These are phyloP conservation scores for Pichia paraexigua DNA, from an alignment of 805 yeast genomes.

Conservation along the genomic window DNA sequence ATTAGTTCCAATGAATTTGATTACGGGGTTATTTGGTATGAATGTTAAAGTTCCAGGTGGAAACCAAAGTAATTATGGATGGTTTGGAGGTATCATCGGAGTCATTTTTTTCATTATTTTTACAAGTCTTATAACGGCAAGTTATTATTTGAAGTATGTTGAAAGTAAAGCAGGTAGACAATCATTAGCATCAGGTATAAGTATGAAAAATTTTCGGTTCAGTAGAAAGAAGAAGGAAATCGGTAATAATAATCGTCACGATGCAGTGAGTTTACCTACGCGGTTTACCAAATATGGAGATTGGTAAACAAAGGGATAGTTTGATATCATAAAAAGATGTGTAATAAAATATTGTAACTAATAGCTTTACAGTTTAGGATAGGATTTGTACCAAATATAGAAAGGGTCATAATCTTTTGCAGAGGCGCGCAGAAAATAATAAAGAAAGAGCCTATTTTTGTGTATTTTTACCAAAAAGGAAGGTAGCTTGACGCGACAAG, in stretches of 20 bases:
- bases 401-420: too few species aligned
- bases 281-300: constrained; percentile 27
- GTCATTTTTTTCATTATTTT: constrained; percentile 22
- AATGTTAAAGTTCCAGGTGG: constrained; percentile 82
- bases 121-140: constrained; percentile 19
- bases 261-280: constrained; percentile 26
- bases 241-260: constrained; percentile 14
- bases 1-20: constrained; percentile 78
- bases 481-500: background rate
- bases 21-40: constrained; percentile 95
- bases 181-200: constrained; percentile 13
- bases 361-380: too few species aligned
- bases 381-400: too few species aligned
- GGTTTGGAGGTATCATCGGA: constrained; percentile 41
- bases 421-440: too few species aligned
- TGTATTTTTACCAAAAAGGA: background rate
- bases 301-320: constrained; percentile 12
- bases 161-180: constrained; percentile 11
- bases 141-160: constrained; percentile 19
- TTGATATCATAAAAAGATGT: too few species aligned
- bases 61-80: constrained; percentile 33
- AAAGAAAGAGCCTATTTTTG: too few species aligned
- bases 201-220: constrained; percentile 24
- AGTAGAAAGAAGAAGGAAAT: constrained; percentile 19
- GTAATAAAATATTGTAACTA: too few species aligned